These are phyloP conservation scores for Ascosphaera pollenicola DNA, from an alignment of 2,329 filamentous ascomycete genomes.

Conservation along the genomic window DNA sequence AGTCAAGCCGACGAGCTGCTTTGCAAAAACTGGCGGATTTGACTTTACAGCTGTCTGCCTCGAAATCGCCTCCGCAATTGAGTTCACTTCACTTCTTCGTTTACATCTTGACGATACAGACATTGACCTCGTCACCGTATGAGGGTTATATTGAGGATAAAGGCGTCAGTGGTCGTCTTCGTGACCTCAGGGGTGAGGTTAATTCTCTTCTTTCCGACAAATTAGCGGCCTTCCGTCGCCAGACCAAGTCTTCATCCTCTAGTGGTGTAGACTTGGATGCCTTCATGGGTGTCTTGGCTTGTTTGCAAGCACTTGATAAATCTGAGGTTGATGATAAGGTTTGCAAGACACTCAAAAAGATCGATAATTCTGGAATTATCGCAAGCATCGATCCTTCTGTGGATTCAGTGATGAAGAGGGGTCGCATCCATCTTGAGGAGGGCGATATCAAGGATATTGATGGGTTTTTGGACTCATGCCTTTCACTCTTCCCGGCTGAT, in stretches of 20 bases:
- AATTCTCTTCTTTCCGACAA: not conserved
- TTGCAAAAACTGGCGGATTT: not conserved
- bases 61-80: not conserved
- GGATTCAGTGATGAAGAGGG: not conserved
- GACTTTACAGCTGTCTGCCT: not conserved
- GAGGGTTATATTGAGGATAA: not conserved
- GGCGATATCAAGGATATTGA: slow-evolving; percentile 11
- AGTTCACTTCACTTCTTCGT: not conserved
- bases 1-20: slow-evolving; percentile 12
- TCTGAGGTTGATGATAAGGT: slow-evolving; percentile 14
- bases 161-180: not conserved
- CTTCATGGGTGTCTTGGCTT: slow-evolving; percentile 16
- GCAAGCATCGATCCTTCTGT: not conserved
- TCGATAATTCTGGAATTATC: slow-evolving; percentile 8
- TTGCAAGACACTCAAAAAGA: slow-evolving; percentile 15
- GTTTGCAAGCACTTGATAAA: slow-evolving; percentile 19
- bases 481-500: slow-evolving; percentile 14
- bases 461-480: slow-evolving; percentile 7
- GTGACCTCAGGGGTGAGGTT: not conserved
- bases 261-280: slow-evolving; percentile 12
- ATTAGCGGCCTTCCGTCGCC: not conserved
- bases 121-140: not conserved
- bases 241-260: slow-evolving; percentile 5
- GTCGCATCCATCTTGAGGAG: slow-evolving; percentile 7
- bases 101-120: not conserved